Evolutionary conservation across 257 asterid species (phyloP).

Genomic region (Solanum bukasovii): DNA sequence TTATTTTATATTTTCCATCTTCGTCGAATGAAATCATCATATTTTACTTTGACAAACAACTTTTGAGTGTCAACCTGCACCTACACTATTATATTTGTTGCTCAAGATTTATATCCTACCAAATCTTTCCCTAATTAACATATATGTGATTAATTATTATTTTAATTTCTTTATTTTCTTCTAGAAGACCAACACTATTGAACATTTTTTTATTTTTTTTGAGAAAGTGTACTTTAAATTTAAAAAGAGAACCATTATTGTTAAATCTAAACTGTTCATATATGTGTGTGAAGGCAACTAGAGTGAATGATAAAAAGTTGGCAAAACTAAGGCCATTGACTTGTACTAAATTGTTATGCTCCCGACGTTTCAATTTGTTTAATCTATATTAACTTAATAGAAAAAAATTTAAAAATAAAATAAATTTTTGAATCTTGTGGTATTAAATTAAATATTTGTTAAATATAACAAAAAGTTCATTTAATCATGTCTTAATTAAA

Average conservation of each 20-base stretch:
- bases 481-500: too few species aligned
- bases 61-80: neutral
- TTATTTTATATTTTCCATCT: neutral
- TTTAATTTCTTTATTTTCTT: neutral
- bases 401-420: too few species aligned
- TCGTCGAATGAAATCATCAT: neutral
- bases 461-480: too few species aligned
- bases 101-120: neutral
- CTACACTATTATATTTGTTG: neutral
- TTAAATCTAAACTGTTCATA: too few species aligned
- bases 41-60: neutral
- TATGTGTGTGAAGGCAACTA: neutral
- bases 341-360: neutral
- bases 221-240: neutral
- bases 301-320: neutral
- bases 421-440: accelerated
- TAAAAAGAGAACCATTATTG: too few species aligned
- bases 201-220: neutral
- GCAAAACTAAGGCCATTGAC: neutral
- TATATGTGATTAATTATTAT: neutral
- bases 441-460: too few species aligned
- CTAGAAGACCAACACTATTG: neutral
- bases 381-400: too few species aligned
- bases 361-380: neutral
- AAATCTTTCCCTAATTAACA: neutral